phyloP scores from a whole-genome alignment of 2,329 filamentous ascomycete species.

The Stagonosporopsis tanaceti region DNA sequence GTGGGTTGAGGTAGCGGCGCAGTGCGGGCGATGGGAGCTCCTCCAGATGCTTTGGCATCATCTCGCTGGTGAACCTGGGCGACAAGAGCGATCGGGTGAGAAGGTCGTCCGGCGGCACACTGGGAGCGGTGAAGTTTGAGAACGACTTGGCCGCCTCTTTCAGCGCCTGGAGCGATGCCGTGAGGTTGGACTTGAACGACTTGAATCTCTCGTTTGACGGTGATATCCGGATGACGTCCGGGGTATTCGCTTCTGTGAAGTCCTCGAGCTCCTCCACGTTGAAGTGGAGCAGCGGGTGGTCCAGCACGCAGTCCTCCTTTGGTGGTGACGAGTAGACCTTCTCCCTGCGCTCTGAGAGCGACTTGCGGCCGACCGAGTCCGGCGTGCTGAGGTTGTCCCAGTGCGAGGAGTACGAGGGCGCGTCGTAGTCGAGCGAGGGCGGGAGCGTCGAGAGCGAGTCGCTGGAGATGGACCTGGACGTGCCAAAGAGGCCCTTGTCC shows the following conservation, averaged over 20 bases:
- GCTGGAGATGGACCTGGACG: conserved; percentile 61
- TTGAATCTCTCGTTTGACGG: conserved; percentile 50
- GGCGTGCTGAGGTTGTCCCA: conserved; percentile 49
- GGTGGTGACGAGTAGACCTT: conserved; percentile 57
- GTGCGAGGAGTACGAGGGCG: conserved; percentile 56
- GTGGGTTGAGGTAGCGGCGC: conserved; percentile 68
- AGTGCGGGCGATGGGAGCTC: conserved; percentile 64
- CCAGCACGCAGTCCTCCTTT: conserved; percentile 61
- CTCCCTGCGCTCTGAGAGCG: conserved; percentile 52
- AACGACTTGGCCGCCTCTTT: conserved; percentile 69
- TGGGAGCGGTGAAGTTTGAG: conserved; percentile 63
- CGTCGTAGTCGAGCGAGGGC: conserved; percentile 55
- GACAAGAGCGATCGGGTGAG: conserved; percentile 67
- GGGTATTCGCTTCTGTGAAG: conserved; percentile 41
- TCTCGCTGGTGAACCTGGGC: conserved; percentile 66
- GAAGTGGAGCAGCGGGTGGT: conserved; percentile 64
- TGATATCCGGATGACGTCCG: conserved; percentile 31
- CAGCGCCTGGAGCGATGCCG: conserved; percentile 67
- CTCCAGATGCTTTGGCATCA: conserved; percentile 63
- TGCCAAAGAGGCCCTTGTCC: conserved; percentile 47
- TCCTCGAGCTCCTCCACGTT: conserved; percentile 44
- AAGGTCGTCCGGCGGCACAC: conserved; percentile 65
- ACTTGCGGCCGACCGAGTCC: conserved; percentile 40
- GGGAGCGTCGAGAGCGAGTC: conserved; percentile 63
- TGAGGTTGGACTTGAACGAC: conserved; percentile 70